Base-by-base conservation (phyloP, 2,329 filamentous ascomycete genomes). In the Diaporthe nobilis region DNA sequence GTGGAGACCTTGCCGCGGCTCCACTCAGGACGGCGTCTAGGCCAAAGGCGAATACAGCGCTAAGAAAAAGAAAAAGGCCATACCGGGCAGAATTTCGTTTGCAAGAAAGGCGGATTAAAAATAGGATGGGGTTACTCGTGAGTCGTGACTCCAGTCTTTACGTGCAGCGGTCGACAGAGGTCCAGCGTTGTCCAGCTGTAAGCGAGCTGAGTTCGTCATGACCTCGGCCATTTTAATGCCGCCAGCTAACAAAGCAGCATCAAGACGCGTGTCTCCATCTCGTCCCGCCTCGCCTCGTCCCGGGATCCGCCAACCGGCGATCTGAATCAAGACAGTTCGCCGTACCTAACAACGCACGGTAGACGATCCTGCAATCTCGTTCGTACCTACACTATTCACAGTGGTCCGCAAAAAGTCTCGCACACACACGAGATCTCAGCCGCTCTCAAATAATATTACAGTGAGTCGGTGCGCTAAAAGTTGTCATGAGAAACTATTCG, bases 281-380 rank as follows among this genome's bases (percentile, higher is more conserved):
- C 61, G 9, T 65, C 42, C 61, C 61, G 42, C 61, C 61, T 65
- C 61, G 61, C 61, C 61, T 65, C 61, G 42, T 65, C 61, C 61
- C 42, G 61, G 61, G 61, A 34, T 49, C 61, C 61, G 9, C 61
- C 42, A 47, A 13, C 25, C 25, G 17, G 61, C 61, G n/a, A 17
- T 34, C 42, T 44, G 39, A 22, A 49, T 15, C 42, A 65, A 13
- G 28, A 22, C 60, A 63, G 60, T 47, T 31, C 25, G 9, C 39
- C 25, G 39, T 22, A 4, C 15, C 15, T 22, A 31, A 63, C 25
- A 25, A 47, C 39, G 39, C 60, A 63, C 39, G 2, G 60, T 63
- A 63, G 61, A 49, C 15, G 3, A 65, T 65, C 25, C 61, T 20
- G 61, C 42, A 65, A 65, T 65, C n/a, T 49, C 4, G 28, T 65